Percentiles rank a stretch among this genome's conserved stretches.
Evolutionary conservation across 129 eudicot species (phyloP).

Genomic region (Artemisia annua): DNA sequence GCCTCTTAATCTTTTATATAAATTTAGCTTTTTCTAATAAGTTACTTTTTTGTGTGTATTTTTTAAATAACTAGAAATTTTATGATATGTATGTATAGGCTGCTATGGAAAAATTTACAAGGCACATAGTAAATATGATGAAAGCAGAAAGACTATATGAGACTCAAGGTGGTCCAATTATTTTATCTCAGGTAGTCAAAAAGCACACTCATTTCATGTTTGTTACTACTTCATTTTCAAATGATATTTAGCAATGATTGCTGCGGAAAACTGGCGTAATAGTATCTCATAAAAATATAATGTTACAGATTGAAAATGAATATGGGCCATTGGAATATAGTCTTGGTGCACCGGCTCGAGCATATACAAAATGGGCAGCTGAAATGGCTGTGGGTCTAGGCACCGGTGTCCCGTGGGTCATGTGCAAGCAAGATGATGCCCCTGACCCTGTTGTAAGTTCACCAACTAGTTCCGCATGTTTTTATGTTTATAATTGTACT

Average conservation of each 20-base stretch:
- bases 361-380: constrained; percentile 93
- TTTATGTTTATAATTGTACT: background rate
- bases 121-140: constrained; percentile 97
- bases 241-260: background rate
- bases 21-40: background rate
- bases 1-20: constrained; percentile 1
- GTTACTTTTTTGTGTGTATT: background rate
- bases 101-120: constrained; percentile 94
- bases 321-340: constrained; percentile 94
- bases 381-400: constrained; percentile 86
- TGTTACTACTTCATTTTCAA: background rate
- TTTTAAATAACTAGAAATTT: background rate
- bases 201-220: constrained; percentile 15
- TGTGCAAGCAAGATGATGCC: constrained; percentile 99
- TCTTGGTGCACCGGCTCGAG: constrained; percentile 79
- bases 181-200: constrained; percentile 86
- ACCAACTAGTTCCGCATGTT: constrained; percentile 12
- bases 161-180: constrained; percentile 98
- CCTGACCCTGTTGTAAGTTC: constrained; percentile 95
- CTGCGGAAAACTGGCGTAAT: background rate
- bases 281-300: background rate
- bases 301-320: constrained; percentile 91
- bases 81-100: constrained; percentile 45
- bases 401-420: constrained; percentile 99
- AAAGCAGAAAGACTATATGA: constrained; percentile 77